Evolutionary conservation across 2,329 filamentous ascomycete species (phyloP), one percentile per base, ranked within the genome.

Genomic region (Penicillium sp.): DNA sequence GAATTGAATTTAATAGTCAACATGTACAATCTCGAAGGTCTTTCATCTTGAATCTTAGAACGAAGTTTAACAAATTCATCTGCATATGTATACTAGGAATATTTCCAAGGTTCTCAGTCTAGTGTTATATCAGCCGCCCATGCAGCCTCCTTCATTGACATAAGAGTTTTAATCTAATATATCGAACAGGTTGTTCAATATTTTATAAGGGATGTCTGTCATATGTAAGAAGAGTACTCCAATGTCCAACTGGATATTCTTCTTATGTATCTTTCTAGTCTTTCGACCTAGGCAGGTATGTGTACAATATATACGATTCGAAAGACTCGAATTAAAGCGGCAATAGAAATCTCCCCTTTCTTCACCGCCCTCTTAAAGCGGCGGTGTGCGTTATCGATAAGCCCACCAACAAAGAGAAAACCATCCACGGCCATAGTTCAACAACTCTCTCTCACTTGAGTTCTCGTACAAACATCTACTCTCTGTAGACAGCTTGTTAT

Each of bases 301-400:
- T 29, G 8, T 29, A 23, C 23, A 23, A 23, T 35, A 15, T 35
- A 35, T 35, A 35, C 2, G 32, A 16, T 32, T 4, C 29, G 9
- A 10, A 8, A 39, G 25, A 31, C 15, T 31, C 10, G 9, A 27
- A 13, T 18, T 44, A 44, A 50, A 32, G 47, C 47, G 29, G 47
- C 38, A 34, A 4, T 8, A 3, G 7, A 32, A 16, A 6, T 25
- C 6, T 18, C n/a, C 21, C 15, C 3, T 10, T 15, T n/a, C 0
- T 8, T 27, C 38, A 50, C 47, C 47, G 47, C 38, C 29, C 12
- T 27, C 6, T 34, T 25, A 25, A 34, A 42, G 10, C 16, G 16
- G 48, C 48, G 5, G 12, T 27, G 23, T 13, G 8, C 3, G 7
- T 48, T 52, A 52, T 52, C 50, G 50, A 52, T 52, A 52, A 52